Conservation (phyloP, 208 protist genomes). For the Sergeia podlipaevii region DNA sequence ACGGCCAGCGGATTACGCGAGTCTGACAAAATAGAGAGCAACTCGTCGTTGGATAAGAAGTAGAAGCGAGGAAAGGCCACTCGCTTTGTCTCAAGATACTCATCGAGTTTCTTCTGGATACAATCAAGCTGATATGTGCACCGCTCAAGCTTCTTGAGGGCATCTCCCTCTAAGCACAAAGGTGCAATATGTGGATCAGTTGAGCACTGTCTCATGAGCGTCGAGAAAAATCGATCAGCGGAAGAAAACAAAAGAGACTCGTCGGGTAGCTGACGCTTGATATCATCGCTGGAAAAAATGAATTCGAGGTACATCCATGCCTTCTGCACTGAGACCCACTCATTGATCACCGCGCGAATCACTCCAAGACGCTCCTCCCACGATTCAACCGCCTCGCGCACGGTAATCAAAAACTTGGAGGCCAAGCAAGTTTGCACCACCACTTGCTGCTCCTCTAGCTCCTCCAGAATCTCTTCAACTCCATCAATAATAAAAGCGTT, state of each 20-base stretch:
- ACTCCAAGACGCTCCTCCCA: conserved; percentile 82
- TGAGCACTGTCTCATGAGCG: conserved; percentile 76
- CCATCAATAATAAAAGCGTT: conserved; percentile 85
- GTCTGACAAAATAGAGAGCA: conserved; percentile 96
- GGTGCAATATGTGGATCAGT: conserved; percentile 79
- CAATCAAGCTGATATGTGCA: conserved; percentile 87
- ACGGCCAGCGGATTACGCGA: conserved; percentile 93
- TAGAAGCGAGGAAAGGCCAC: conserved; percentile 95
- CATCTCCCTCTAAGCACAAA: conserved; percentile 63
- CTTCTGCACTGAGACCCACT: conserved; percentile 94
- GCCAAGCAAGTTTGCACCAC: conserved; percentile 81
- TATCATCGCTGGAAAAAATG: conserved; percentile 97
- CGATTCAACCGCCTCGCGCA: conserved; percentile 59
- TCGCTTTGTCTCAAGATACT: conserved; percentile 96
- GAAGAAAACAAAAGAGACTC: conserved; percentile 83
- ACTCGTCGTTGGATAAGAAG: conserved; percentile 97
- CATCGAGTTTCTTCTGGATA: conserved; percentile 94
- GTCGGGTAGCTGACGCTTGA: conserved; percentile 91
- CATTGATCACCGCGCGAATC: conserved; percentile 85
- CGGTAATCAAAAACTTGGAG: conserved; percentile 65
- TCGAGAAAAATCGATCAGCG: conserved; percentile 89
- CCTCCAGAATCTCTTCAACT: conserved; percentile 81
- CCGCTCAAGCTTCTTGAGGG: conserved; percentile 86
- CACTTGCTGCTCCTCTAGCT: conserved; percentile 88
- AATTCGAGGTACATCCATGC: conserved; percentile 97